Conservation (phyloP, 2,329 filamentous ascomycete species). For the Drechslerella stenobrocha region DNA sequence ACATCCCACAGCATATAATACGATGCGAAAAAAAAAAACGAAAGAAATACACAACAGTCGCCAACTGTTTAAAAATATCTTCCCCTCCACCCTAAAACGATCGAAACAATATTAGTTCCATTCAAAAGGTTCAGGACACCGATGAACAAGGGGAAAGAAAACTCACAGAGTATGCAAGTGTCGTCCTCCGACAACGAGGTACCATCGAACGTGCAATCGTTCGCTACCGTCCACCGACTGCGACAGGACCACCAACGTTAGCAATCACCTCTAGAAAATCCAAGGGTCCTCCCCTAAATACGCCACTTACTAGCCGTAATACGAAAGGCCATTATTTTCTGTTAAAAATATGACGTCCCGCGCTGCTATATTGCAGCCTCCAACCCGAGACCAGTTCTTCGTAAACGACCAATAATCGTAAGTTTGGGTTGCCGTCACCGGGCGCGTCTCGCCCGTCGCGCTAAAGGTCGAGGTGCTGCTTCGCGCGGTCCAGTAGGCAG, state of each 20-base stretch:
- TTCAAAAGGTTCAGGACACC: neutral
- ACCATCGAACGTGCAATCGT: neutral
- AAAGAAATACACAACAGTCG: no score
- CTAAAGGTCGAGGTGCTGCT: neutral
- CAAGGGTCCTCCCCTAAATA: neutral
- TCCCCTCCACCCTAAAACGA: neutral
- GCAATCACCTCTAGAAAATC: neutral
- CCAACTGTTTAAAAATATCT: neutral
- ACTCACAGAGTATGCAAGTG: neutral
- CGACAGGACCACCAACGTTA: neutral
- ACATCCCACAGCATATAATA: no score
- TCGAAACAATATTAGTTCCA: neutral
- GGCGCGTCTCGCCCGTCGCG: neutral
- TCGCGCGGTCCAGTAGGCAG: neutral
- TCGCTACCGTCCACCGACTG: neutral
- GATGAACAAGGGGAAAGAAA: neutral
- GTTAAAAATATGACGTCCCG: neutral
- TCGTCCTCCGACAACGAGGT: neutral
- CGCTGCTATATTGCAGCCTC: neutral
- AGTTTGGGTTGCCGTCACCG: neutral
- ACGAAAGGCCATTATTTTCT: neutral
- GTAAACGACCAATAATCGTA: neutral
- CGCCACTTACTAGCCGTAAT: neutral
- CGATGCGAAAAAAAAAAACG: no score
- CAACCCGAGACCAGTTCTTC: neutral